phyloP scores from a whole-genome alignment of 2,329 filamentous ascomycete species.

The Knufia fluminis region DNA sequence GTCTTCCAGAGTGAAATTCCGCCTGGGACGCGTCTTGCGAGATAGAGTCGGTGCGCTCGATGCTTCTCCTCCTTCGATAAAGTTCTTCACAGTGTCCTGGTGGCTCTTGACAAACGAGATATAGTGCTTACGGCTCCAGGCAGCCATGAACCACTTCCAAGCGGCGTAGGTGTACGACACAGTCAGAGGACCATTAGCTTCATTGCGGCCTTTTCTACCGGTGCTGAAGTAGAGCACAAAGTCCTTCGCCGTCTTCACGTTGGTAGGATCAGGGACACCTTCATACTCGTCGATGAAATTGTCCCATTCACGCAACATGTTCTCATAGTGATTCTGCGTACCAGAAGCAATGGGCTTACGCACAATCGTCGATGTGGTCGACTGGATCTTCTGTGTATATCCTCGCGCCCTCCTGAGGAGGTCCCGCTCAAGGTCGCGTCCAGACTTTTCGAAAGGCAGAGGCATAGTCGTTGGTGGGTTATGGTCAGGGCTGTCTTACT shows the following conservation, averaged over 20 bases:
- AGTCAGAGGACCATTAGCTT: constrained; percentile 4
- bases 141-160: constrained; percentile 9
- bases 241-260: constrained; percentile 9
- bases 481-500: too few relatives aligned
- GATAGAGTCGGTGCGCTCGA: background rate
- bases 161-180: constrained; percentile 10
- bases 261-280: background rate
- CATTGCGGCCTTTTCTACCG: constrained; percentile 2
- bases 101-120: constrained; percentile 4
- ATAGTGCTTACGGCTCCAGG: background rate
- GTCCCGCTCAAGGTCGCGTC: constrained; percentile 4
- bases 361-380: background rate
- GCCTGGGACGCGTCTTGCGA: background rate
- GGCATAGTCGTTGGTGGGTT: too few relatives aligned
- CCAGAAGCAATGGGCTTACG: constrained; percentile 4
- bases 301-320: constrained; percentile 7
- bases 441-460: background rate
- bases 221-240: constrained; percentile 7
- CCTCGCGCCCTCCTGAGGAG: background rate
- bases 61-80: background rate
- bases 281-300: background rate
- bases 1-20: background rate
- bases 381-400: background rate
- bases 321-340: background rate
- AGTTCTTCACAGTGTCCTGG: constrained; percentile 1